Evolutionary conservation across 371 early-diverging fungal genomes (phyloP).

Genomic region (Lichtheimia hyalospora): DNA sequence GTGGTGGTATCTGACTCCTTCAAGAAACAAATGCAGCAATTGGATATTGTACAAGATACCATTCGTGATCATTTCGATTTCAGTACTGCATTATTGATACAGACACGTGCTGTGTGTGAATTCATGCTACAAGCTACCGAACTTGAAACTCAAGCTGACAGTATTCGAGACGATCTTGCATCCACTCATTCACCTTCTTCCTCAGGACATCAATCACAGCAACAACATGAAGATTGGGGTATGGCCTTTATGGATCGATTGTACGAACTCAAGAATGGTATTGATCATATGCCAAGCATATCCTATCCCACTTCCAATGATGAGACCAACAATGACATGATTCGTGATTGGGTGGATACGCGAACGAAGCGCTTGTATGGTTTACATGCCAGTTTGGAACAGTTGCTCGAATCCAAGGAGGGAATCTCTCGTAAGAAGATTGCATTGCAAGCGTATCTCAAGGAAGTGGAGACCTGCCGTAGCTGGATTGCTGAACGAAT

Average conservation of each 20-base stretch:
- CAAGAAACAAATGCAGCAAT: constrained; percentile 18
- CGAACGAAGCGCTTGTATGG: constrained; percentile 29
- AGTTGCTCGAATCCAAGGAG: constrained; percentile 38
- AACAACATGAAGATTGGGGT: constrained; percentile 2
- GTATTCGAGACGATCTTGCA: constrained; percentile 46
- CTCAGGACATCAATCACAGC: constrained; percentile 5
- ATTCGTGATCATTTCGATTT: constrained; percentile 22
- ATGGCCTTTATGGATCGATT: constrained; percentile 24
- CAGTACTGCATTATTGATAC: constrained; percentile 39
- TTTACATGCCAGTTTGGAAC: constrained; percentile 25
- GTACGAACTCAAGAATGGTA: constrained; percentile 28
- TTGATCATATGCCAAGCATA: constrained; percentile 36
- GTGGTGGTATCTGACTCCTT: constrained; percentile 17
- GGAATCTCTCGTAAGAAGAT: constrained; percentile 35
- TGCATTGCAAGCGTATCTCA: constrained; percentile 27
- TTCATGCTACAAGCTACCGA: constrained; percentile 35
- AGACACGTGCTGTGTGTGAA: constrained; percentile 31
- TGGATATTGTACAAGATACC: constrained; percentile 17
- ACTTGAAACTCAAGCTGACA: constrained; percentile 42
- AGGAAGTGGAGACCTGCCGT: constrained; percentile 26
- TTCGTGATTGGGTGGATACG: constrained; percentile 33
- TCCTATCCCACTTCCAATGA: constrained; percentile 41
- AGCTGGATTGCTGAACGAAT: constrained; percentile 34
- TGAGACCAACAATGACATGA: constrained; percentile 35
- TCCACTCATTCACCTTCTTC: constrained; percentile 5